Evolutionary conservation across 768 basidiomycete genomes (phyloP).

Genomic region (Daedaleopsis sinensis): DNA sequence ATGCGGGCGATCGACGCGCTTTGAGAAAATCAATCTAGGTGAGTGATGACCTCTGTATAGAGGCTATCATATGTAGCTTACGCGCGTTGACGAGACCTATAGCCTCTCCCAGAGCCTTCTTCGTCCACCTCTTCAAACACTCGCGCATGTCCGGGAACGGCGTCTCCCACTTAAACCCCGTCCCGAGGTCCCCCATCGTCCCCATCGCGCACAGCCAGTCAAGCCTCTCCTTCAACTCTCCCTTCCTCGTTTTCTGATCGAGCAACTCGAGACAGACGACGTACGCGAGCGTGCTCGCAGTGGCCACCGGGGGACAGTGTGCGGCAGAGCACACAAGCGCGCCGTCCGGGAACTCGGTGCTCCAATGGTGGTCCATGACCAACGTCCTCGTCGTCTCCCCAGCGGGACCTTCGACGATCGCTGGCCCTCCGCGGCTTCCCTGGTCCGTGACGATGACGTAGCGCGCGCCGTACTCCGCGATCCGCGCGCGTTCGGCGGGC

Average conservation of each 20-base stretch:
- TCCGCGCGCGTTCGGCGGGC: constrained; percentile 32
- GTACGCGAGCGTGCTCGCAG: constrained; percentile 47
- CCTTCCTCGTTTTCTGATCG: not conserved
- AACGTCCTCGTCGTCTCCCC: constrained; percentile 30
- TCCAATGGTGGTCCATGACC: constrained; percentile 52
- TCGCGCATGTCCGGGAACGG: constrained; percentile 36
- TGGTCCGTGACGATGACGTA: constrained; percentile 48
- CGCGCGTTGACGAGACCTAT: constrained; percentile 48
- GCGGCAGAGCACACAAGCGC: constrained; percentile 42
- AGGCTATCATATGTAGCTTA: constrained; percentile 12
- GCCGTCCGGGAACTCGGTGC: constrained; percentile 40
- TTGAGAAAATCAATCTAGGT: not conserved
- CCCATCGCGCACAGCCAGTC: constrained; percentile 45
- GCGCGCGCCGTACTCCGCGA: constrained; percentile 30
- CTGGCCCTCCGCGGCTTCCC: constrained; percentile 43
- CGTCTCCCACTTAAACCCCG: constrained; percentile 30
- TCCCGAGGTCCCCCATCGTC: constrained; percentile 45
- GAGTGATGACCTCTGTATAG: too few relatives aligned
- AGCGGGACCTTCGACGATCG: constrained; percentile 27
- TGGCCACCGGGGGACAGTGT: constrained; percentile 43
- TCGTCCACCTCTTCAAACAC: constrained; percentile 37
- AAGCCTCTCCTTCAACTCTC: constrained; percentile 26
- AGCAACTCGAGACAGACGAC: constrained; percentile 30
- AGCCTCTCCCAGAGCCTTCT: constrained; percentile 44
- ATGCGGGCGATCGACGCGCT: constrained; percentile 34